Base-by-base conservation (phyloP, 805 yeast species). In the Scheffersomyces coipomensis region DNA sequence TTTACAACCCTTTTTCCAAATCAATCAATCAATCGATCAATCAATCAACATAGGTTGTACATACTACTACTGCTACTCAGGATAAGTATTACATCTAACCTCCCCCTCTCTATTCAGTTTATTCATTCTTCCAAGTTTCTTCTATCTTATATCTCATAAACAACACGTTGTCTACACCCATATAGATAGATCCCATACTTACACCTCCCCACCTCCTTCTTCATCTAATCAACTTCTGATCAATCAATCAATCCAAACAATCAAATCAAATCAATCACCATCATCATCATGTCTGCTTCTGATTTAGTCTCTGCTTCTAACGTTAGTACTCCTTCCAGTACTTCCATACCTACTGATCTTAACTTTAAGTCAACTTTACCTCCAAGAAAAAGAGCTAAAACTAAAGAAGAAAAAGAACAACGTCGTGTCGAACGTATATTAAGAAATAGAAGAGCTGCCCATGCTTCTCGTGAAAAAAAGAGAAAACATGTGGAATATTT, bases 401-500 rank as follows among this genome's bases (percentile, higher is more conserved):
- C 99, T 30, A 79, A 86, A 51, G 97, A 90, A 66, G 98, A 91
- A 68, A 93, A 91, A 68, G 98, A 93, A 64, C 98, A 91, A 68
- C 83, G 98, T 49, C 78, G 97, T 34, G 81, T 90, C 39, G 98
- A 93, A 66, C 75, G 99, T 37, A 90, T 93, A 36, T 72, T 91
- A 53, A 78, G 99, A 60, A 91, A 91, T 65, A 79, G 98, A 56
- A 85, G 91, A 59, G 98, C 98, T 12, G 99, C 99, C 34, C 98
- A 91, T 61, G 96, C 96, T 38, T 87, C 96, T 21, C 79, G 99
- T 49, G 99, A 93, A 59, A 90, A 91, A 78, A 91, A 91, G 77
- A 79, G 98, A 59, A 79, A 82, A 57, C 96, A 91, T 58, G 84
- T 93, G 41, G 96, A 89, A 63, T 81, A 78, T 46, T 73, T 93